Conservation (phyloP, 2,329 filamentous ascomycete genomes). For the Berkeleyomyces basicola region DNA sequence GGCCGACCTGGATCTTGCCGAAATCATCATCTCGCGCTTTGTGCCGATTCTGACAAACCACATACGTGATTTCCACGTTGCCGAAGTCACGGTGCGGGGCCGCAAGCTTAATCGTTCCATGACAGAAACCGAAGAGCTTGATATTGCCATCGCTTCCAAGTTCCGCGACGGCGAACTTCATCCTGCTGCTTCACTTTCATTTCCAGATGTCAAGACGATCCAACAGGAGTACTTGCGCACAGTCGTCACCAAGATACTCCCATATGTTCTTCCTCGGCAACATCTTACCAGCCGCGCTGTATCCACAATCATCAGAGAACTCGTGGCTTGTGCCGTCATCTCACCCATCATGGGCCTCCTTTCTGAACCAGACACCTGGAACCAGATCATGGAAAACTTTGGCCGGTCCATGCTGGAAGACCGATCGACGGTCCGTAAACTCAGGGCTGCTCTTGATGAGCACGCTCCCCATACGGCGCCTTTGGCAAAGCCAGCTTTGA, state of each 20-base stretch:
- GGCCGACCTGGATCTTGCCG: constrained; percentile 63
- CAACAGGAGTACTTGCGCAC: constrained; percentile 81
- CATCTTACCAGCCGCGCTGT: constrained; percentile 70
- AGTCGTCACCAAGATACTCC: constrained; percentile 55
- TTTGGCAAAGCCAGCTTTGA: constrained; percentile 44
- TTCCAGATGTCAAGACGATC: constrained; percentile 65
- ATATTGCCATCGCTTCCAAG: constrained; percentile 87
- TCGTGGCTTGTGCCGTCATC: constrained; percentile 83
- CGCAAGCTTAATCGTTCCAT: constrained; percentile 75
- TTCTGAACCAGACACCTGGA: constrained; percentile 91
- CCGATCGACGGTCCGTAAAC: constrained; percentile 79
- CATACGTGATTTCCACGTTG: constrained; percentile 78
- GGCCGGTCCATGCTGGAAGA: constrained; percentile 81
- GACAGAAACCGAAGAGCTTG: constrained; percentile 90
- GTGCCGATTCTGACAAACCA: constrained; percentile 81
- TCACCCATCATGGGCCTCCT: constrained; percentile 65
- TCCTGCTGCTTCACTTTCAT: constrained; percentile 64
- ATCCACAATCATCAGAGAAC: constrained; percentile 65
- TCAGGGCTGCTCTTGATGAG: constrained; percentile 82
- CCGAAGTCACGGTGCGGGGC: constrained; percentile 73
- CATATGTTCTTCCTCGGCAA: constrained; percentile 53
- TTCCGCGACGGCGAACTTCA: constrained; percentile 82
- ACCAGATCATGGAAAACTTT: constrained; percentile 83
- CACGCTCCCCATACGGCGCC: constrained; percentile 73
- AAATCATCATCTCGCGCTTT: constrained; percentile 62